Percentiles rank a stretch among this genome's conserved stretches.
Conservation (phyloP, 768 basidiomycete species). For the Agaricus subrufescens region DNA sequence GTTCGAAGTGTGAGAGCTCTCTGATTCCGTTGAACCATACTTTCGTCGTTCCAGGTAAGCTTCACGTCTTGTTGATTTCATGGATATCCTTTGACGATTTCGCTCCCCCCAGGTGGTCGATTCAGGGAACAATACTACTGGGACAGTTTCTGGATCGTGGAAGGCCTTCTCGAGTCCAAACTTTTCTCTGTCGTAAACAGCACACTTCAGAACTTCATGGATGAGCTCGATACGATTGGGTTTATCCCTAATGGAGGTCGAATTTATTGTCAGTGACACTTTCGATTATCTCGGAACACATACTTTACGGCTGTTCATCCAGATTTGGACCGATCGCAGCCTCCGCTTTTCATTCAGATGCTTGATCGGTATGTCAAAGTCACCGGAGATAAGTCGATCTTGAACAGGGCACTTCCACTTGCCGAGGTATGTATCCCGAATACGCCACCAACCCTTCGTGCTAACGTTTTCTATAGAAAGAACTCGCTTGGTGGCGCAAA, state of each 20-base stretch:
- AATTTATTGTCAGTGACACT: constrained; percentile 63
- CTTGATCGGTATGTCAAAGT: constrained; percentile 74
- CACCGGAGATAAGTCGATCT: constrained; percentile 70
- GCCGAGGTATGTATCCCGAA: constrained; percentile 52
- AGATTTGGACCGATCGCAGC: constrained; percentile 91
- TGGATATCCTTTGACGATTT: neutral
- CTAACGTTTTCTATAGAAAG: constrained; percentile 40
- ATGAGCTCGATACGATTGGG: constrained; percentile 76
- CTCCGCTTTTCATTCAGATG: constrained; percentile 92
- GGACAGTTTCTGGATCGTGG: constrained; percentile 80
- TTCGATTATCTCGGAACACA: neutral
- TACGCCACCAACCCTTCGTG: neutral
- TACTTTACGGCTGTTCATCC: neutral
- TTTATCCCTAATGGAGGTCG: constrained; percentile 95
- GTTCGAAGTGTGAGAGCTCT: constrained; percentile 68
- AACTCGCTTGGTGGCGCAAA: constrained; percentile 77
- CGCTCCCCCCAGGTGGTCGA: constrained; percentile 41
- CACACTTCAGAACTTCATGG: constrained; percentile 93
- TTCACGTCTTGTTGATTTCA: neutral
- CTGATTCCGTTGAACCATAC: constrained; percentile 90
- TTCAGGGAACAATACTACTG: constrained; percentile 82
- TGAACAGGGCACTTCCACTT: constrained; percentile 76
- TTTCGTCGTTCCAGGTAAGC: constrained; percentile 83
- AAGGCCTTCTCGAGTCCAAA: constrained; percentile 81
- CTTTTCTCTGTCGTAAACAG: constrained; percentile 68